Base-by-base conservation (phyloP, 2,329 filamentous ascomycete genomes). In the Colletotrichum incanum region DNA sequence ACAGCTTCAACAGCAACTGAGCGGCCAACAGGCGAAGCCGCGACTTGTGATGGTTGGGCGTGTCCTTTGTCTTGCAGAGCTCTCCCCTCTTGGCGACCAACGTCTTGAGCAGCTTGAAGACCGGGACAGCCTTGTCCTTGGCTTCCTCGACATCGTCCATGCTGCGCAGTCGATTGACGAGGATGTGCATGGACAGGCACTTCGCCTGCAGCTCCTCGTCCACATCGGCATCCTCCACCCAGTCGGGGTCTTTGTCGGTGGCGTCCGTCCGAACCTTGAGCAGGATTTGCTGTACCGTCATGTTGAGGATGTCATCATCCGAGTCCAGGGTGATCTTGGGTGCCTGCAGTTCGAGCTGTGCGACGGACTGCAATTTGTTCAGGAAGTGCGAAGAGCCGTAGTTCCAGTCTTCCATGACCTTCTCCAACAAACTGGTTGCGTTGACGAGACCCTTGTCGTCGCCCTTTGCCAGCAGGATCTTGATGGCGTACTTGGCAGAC, bases 401-500 rank as follows among this genome's bases (percentile, higher is more conserved):
- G 3, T 88, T 86, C 86, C 93, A 95, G 62, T 91, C 89, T 75
- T 94, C 91, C 75, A 94, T 89, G 71, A 92, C 92, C 79, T 92
- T 93, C 67, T 92, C 89, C 9, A 98, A 83, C 14, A 99, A 87
- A 76, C 97, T 95, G 65, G 93, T 95, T 9, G 94, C 94, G 72
- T 94, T 93, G 84, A 97, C 93, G 78, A 95, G 83, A 75, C 87
- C 93, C 80, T 94, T 96, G 62, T 95, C 91, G 28, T 90, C 87
- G 56, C 86, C 86, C 76, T 92, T 92, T 45, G 93, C 92, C 82
- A 98, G 90, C 65, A 99, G 87, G 75, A 99, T 95, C 37, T 94
- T 95, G 60, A 98, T 91, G 0, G 96, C 96, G 83, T 98, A 95
- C 82, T 99, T 99, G 28, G 96, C 94, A 11, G 94, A 93, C 79